These are phyloP conservation scores for Tanacetum coccineum DNA, from an alignment of 129 eudicot genomes.

Conservation along the genomic window DNA sequence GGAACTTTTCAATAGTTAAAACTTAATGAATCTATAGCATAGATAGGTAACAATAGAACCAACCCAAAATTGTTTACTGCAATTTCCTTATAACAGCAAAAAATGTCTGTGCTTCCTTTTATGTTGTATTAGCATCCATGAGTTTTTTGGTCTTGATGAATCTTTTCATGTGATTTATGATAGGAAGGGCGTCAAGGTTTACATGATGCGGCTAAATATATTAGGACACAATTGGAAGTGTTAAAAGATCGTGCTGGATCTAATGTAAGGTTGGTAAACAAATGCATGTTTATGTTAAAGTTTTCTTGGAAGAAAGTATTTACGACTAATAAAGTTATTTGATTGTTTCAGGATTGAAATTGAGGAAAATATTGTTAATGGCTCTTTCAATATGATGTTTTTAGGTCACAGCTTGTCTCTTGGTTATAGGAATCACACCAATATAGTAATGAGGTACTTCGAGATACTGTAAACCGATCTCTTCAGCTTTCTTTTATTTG, in stretches of 20 bases:
- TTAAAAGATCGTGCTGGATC: constrained; percentile 67
- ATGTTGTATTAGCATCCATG: neutral
- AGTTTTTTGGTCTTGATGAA: constrained; percentile 11
- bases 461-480: neutral
- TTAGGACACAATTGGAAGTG: constrained; percentile 56
- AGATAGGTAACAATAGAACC: constrained; percentile 9
- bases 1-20: constrained; percentile 15
- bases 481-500: neutral
- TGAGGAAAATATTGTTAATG: constrained; percentile 76
- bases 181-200: constrained; percentile 90
- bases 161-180: constrained; percentile 23
- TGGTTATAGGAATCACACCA: constrained; percentile 84
- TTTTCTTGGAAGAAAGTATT: constrained; percentile 3
- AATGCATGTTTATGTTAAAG: constrained; percentile 11
- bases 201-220: constrained; percentile 77
- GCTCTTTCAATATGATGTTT: constrained; percentile 95
- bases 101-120: constrained; percentile 7
- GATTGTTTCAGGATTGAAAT: constrained; percentile 77
- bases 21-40: neutral
- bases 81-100: neutral
- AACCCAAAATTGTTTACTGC: neutral
- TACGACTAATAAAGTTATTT: constrained; percentile 8
- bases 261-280: constrained; percentile 54
- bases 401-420: constrained; percentile 88
- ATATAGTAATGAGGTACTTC: constrained; percentile 79